Evolutionary conservation across 2,329 filamentous ascomycete genomes (phyloP).

Genomic region (Monosporascus sp.): DNA sequence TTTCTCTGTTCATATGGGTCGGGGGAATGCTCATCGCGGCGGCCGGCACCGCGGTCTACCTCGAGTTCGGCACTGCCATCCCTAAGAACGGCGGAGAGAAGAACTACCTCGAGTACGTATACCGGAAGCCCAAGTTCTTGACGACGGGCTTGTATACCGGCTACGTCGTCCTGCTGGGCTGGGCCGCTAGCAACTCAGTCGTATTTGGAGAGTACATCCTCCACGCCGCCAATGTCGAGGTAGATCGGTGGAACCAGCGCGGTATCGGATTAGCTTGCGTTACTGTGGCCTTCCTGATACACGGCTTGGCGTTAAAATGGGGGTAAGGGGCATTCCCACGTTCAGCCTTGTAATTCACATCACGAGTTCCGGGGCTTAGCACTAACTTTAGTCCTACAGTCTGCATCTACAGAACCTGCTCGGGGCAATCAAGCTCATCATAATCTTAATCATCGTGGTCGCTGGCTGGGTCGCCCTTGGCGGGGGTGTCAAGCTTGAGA

Average conservation of each 20-base stretch:
- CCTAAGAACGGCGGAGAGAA: constrained; percentile 61
- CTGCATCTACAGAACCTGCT: constrained; percentile 55
- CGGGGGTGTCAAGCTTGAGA: constrained; percentile 39
- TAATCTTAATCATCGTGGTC: constrained; percentile 57
- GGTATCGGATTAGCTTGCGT: constrained; percentile 50
- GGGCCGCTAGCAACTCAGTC: constrained; percentile 54
- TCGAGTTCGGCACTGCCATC: constrained; percentile 60
- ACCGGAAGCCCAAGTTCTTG: constrained; percentile 52
- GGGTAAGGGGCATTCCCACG: constrained; percentile 26
- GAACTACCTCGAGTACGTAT: constrained; percentile 62
- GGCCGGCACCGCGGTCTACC: constrained; percentile 55
- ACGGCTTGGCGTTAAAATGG: constrained; percentile 50
- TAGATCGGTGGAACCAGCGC: constrained; percentile 51
- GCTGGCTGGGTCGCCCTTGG: constrained; percentile 54
- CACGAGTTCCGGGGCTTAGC: no score
- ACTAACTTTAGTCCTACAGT: not conserved
- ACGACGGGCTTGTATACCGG: constrained; percentile 55
- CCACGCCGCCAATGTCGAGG: constrained; percentile 40
- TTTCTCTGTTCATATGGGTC: constrained; percentile 33
- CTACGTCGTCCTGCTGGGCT: constrained; percentile 58
- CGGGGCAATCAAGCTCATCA: constrained; percentile 55
- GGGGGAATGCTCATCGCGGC: constrained; percentile 49
- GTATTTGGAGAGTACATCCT: constrained; percentile 56
- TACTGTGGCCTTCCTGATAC: constrained; percentile 50
- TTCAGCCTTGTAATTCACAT: no score